A percentile compares a stretch with the other conserved stretches of the same genome.
These are phyloP conservation scores for Casaregolazyma suthepensis DNA, from an alignment of 1,139 yeast species.

Conservation along the genomic window DNA sequence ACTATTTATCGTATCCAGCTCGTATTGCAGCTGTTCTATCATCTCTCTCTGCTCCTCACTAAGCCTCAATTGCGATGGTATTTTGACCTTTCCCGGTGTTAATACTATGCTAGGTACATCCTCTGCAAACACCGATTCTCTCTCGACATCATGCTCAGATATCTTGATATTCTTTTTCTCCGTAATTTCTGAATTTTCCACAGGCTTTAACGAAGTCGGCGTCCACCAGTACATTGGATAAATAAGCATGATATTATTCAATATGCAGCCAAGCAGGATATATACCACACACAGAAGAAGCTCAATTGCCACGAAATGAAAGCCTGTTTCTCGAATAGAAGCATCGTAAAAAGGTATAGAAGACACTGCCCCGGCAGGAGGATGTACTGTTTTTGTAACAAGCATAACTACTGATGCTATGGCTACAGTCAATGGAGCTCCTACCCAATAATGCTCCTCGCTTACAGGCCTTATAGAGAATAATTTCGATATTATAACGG, in stretches of 20 bases:
- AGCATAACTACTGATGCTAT: constrained; percentile 53
- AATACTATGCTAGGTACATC: constrained; percentile 1
- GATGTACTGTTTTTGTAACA: constrained; percentile 55
- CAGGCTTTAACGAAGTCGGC: constrained; percentile 24
- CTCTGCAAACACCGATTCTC: neutral
- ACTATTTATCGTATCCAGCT: constrained; percentile 4
- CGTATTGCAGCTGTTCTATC: neutral
- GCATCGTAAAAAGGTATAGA: constrained; percentile 51
- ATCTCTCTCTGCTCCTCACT: neutral
- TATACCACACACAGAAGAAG: constrained; percentile 47
- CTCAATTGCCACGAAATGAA: constrained; percentile 64
- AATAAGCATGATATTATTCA: constrained; percentile 49
- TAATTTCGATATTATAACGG: constrained; percentile 51
- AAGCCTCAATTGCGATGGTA: constrained; percentile 4
- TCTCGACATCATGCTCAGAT: neutral
- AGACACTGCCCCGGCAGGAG: constrained; percentile 74
- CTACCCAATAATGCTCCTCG: constrained; percentile 48
- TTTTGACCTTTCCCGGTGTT: neutral
- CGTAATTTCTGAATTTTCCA: neutral
- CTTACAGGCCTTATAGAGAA: constrained; percentile 33
- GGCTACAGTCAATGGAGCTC: constrained; percentile 58
- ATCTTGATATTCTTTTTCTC: neutral
- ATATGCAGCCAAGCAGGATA: constrained; percentile 46
- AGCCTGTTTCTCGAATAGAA: constrained; percentile 45
- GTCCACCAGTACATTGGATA: constrained; percentile 68